These are phyloP conservation scores for Xerocomus brunneocitrinus DNA, from an alignment of 768 basidiomycete species.

Conservation along the genomic window DNA sequence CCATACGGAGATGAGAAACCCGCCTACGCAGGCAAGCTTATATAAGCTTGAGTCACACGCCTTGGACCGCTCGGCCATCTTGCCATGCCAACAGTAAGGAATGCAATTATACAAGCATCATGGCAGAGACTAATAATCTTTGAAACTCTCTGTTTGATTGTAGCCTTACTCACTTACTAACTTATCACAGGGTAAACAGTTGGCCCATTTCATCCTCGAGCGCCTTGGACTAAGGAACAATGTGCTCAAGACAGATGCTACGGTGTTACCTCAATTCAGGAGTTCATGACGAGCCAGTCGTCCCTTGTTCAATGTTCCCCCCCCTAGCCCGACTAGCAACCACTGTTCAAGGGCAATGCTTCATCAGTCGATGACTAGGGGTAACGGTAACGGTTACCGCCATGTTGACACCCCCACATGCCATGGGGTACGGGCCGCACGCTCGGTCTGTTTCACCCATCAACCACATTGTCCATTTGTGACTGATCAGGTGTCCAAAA, in stretches of 20 bases:
- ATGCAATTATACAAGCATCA: not conserved
- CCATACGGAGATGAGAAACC: slow-evolving; percentile 22
- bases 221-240: not conserved
- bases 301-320: not conserved
- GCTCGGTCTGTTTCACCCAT: not conserved
- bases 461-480: not conserved
- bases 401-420: not conserved
- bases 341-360: not conserved
- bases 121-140: not conserved
- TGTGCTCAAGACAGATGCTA: not conserved
- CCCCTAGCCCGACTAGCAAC: not conserved
- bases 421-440: not conserved
- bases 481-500: not conserved
- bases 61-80: slow-evolving; percentile 62
- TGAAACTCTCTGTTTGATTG: no score
- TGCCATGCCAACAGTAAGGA: slow-evolving; percentile 27
- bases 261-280: not conserved
- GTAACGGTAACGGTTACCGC: not conserved
- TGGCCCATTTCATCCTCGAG: not conserved
- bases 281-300: not conserved
- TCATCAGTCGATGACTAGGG: not conserved
- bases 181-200: not conserved
- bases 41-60: slow-evolving; percentile 55
- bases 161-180: no score
- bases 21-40: slow-evolving; percentile 9